A percentile compares a stretch with the other conserved stretches of the same genome.
phyloP scores from a whole-genome alignment of 2,329 filamentous ascomycete species.

The Pleoardoris graminearum region DNA sequence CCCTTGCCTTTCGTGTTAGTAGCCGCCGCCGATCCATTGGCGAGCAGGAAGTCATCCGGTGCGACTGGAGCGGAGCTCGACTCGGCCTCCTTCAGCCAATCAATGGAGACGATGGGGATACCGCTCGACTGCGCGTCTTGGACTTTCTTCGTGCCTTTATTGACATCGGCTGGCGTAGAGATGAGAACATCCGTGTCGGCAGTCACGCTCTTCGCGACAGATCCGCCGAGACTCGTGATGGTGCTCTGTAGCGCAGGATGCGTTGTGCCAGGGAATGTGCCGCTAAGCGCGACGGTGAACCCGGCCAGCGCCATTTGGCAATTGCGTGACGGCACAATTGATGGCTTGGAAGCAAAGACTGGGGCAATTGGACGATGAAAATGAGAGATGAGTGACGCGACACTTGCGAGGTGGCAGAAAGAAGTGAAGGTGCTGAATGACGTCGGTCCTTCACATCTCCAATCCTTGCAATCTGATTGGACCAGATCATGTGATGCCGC shows the following conservation, averaged over 20 bases:
- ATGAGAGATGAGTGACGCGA: no score
- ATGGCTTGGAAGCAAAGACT: no score
- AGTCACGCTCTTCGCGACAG: slow-evolving; percentile 53
- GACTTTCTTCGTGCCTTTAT: slow-evolving; percentile 57
- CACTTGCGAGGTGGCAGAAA: neutral
- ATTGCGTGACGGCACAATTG: no score
- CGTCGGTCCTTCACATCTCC: neutral
- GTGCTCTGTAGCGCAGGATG: slow-evolving; percentile 56
- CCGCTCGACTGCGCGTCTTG: slow-evolving; percentile 52
- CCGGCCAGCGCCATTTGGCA: slow-evolving; percentile 54
- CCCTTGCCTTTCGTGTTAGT: slow-evolving; percentile 20
- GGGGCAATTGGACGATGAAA: neutral
- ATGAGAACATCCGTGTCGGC: slow-evolving; percentile 60
- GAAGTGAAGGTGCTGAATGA: neutral
- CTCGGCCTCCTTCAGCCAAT: slow-evolving; percentile 65
- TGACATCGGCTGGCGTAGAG: slow-evolving; percentile 58
- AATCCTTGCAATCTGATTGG: neutral
- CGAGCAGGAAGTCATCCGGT: slow-evolving; percentile 42
- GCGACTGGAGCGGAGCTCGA: slow-evolving; percentile 48
- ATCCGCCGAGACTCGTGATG: slow-evolving; percentile 56
- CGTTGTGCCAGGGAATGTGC: slow-evolving; percentile 59
- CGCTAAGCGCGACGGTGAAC: slow-evolving; percentile 61
- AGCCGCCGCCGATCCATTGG: slow-evolving; percentile 9
- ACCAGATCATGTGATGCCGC: neutral
- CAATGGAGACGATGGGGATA: slow-evolving; percentile 60